Evolutionary conservation across 2,329 filamentous ascomycete genomes (phyloP), one percentile per base, ranked within the genome.

Genomic region (Aschersonia sp.): DNA sequence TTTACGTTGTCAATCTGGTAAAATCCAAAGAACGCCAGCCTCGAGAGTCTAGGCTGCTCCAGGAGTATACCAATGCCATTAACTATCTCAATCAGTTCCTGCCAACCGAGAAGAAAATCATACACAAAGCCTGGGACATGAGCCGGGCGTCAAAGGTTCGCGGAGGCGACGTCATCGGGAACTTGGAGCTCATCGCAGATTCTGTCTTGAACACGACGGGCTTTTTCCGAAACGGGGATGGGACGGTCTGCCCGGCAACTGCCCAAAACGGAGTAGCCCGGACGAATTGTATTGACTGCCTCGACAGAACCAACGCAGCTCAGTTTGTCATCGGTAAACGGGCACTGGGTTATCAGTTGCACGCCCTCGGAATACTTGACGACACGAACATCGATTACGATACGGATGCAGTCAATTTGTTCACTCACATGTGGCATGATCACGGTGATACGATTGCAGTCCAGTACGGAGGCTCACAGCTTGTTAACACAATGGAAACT

Each of bases 401-500:
- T 57, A 95, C 88, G 0, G 92, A 98, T 65, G 88, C 87, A 2
- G 84, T 95, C 49, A 95, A 97, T 56, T 76, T 95, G 8, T 95
- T 98, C 56, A 97, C 92, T 1, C 86, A 94, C 58, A 97, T 98
- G 90, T 95, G 89, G 67, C 89, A 97, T 62, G 88, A 94, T 55
- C 92, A 98, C 59, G 92, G 92, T 49, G 92, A 98, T 63, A 95
- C 89, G 4, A 97, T 98, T 58, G 92, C 92, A 1, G 84, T 97
- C 47, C 92, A 98, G 62, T 98, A 98, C 56, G 92, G 92, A 48
- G 92, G 92, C 8, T 97, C 89, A 2, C 92, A 98, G 63, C 76
- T 98, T 1, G 92, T 98, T 56, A 98, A 98, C 62, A 98, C 92
- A 0, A 97, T 98, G 89, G 89, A 94, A 54, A 98, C 92, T 5